Evolutionary conservation across 116 monocot genomes (phyloP).

Genomic region (Iris pallida): DNA sequence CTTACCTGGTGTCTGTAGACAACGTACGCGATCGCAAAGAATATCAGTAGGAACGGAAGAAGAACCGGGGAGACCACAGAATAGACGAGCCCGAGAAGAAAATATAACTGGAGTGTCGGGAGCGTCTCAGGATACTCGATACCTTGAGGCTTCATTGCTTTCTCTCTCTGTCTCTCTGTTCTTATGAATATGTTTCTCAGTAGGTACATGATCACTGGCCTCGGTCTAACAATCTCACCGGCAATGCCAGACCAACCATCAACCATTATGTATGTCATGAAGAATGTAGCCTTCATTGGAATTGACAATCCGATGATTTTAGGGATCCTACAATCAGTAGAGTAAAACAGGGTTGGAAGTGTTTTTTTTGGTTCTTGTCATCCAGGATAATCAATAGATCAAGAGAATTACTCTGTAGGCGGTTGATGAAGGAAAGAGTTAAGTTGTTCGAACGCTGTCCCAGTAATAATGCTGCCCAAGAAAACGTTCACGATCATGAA

Average conservation of each 20-base stretch:
- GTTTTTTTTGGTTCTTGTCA: not conserved
- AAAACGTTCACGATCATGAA: slow-evolving; percentile 81
- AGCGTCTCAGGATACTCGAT: slow-evolving; percentile 54
- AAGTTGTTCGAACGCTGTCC: slow-evolving; percentile 83
- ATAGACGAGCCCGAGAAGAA: slow-evolving; percentile 74
- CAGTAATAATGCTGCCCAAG: slow-evolving; percentile 70
- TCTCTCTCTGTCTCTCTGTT: slow-evolving; percentile 63
- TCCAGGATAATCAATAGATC: not conserved
- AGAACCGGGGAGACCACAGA: slow-evolving; percentile 61
- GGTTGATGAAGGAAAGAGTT: slow-evolving; percentile 63
- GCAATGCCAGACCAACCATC: slow-evolving; percentile 76
- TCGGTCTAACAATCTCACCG: slow-evolving; percentile 54
- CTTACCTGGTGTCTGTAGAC: slow-evolving; percentile 70
- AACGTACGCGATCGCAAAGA: slow-evolving; percentile 63
- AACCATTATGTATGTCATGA: slow-evolving; percentile 69
- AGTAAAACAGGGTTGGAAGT: not conserved
- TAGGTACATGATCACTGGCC: slow-evolving; percentile 50
- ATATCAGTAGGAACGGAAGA: slow-evolving; percentile 64
- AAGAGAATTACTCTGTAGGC: slow-evolving; percentile 58
- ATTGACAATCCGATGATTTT: slow-evolving; percentile 69
- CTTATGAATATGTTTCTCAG: slow-evolving; percentile 68
- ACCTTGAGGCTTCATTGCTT: slow-evolving; percentile 59
- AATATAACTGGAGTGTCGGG: slow-evolving; percentile 62
- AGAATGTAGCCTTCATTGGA: slow-evolving; percentile 79
- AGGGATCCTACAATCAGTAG: slow-evolving; percentile 43